Evolutionary conservation across 2,329 filamentous ascomycete genomes (phyloP).

Genomic region (Periconia sp.): DNA sequence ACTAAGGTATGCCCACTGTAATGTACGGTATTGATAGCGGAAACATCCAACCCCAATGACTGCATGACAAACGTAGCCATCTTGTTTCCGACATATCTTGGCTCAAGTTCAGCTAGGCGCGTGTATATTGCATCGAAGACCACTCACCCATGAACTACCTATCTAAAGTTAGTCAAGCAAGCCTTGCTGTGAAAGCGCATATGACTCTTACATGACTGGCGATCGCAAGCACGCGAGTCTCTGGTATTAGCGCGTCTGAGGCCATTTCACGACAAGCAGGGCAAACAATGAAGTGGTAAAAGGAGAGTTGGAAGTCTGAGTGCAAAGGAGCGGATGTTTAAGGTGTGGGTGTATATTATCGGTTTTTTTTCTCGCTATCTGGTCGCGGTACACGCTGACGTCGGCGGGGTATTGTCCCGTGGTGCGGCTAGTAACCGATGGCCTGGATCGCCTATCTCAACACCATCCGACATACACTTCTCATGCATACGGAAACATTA

Average conservation of each 20-base stretch:
- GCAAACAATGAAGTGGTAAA: slow-evolving; percentile 14
- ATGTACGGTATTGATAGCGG: slow-evolving; percentile 93
- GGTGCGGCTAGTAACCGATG: slow-evolving; percentile 24
- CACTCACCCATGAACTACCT: slow-evolving; percentile 78
- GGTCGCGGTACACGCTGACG: slow-evolving; percentile 42
- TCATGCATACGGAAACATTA: slow-evolving; percentile 34
- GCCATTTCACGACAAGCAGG: slow-evolving; percentile 28
- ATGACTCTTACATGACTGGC: slow-evolving; percentile 85
- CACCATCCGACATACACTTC: slow-evolving; percentile 26
- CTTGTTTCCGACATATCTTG: slow-evolving; percentile 95
- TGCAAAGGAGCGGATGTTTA: slow-evolving; percentile 6
- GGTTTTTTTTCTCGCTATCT: slow-evolving; percentile 44
- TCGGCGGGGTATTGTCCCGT: slow-evolving; percentile 37
- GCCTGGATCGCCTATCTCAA: slow-evolving; percentile 26
- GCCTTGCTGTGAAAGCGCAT: slow-evolving; percentile 8
- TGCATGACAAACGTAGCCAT: slow-evolving; percentile 97
- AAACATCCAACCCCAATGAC: slow-evolving; percentile 89
- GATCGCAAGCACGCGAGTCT: slow-evolving; percentile 79
- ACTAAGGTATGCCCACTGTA: slow-evolving; percentile 72
- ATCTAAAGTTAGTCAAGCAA: slow-evolving; percentile 31
- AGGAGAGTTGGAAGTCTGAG: slow-evolving; percentile 1
- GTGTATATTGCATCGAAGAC: neutral
- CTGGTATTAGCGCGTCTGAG: slow-evolving; percentile 57
- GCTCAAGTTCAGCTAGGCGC: slow-evolving; percentile 25
- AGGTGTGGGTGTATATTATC: slow-evolving; percentile 26